Conservation (phyloP, 495 filamentous ascomycete genomes). For the Cairneyella variabilis region DNA sequence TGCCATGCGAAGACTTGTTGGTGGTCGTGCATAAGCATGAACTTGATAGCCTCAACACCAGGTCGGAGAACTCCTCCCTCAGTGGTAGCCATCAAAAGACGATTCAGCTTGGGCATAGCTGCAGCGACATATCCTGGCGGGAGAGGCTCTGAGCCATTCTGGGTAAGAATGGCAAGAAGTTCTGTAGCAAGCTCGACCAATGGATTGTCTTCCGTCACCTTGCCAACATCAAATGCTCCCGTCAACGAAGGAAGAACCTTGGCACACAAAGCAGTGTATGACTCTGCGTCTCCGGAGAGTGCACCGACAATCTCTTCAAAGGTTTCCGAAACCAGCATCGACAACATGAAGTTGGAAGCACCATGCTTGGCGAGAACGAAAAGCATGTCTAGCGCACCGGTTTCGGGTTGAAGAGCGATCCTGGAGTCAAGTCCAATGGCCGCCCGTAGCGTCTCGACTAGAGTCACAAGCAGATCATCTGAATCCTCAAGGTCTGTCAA, state of each 20-base stretch:
- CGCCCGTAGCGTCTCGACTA: constrained; percentile 83
- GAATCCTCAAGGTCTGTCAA: constrained; percentile 76
- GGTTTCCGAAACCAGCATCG: constrained; percentile 76
- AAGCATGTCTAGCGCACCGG: constrained; percentile 73
- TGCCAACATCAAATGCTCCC: constrained; percentile 83
- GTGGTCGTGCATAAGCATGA: constrained; percentile 83
- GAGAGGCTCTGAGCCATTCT: constrained; percentile 77
- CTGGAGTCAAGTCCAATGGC: constrained; percentile 73
- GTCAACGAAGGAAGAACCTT: constrained; percentile 86
- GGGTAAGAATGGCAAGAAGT: constrained; percentile 72
- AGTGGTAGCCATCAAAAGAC: constrained; percentile 71
- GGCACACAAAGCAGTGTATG: constrained; percentile 75
- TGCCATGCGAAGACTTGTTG: constrained; percentile 82
- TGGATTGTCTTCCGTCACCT: constrained; percentile 75
- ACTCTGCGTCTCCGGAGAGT: constrained; percentile 61
- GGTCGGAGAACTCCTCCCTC: constrained; percentile 85
- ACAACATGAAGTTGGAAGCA: constrained; percentile 81
- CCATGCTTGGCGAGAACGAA: constrained; percentile 87
- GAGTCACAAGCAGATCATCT: constrained; percentile 85
- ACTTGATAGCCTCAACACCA: constrained; percentile 79
- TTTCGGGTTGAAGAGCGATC: constrained; percentile 62
- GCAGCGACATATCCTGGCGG: constrained; percentile 82
- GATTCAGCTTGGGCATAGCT: constrained; percentile 80
- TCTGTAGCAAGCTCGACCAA: constrained; percentile 75
- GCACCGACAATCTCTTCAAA: constrained; percentile 80